phyloP scores from a whole-genome alignment of 495 filamentous ascomycete genomes.

The Xylaria castorea region DNA sequence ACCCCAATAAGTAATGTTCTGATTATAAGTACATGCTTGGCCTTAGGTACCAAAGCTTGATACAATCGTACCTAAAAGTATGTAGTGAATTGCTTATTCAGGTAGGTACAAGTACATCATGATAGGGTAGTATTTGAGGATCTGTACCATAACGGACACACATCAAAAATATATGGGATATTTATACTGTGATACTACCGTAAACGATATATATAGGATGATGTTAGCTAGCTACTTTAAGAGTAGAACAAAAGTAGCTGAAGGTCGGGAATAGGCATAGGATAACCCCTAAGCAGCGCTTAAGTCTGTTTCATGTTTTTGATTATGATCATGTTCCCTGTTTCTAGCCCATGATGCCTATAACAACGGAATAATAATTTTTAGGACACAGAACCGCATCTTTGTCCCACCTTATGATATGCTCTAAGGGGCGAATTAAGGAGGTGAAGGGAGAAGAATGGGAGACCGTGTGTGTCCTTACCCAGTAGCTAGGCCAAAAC shows the following conservation, averaged over 20 bases:
- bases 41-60: background rate
- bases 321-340: background rate
- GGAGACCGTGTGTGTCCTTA: background rate
- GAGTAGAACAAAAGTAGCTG: background rate
- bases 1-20: background rate
- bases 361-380: too few relatives aligned
- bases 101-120: background rate
- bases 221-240: background rate
- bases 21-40: background rate
- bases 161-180: background rate
- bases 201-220: background rate
- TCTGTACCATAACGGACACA: background rate
- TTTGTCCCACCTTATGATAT: background rate
- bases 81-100: conserved; percentile 1
- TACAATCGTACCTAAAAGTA: background rate
- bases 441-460: conserved; percentile 3
- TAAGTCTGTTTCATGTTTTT: background rate
- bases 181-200: background rate
- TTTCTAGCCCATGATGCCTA: background rate
- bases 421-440: background rate
- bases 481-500: background rate
- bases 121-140: conserved; percentile 3
- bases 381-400: conserved; percentile 1
- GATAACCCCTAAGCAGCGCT: background rate
- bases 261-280: background rate